Percentiles rank a stretch among this genome's conserved stretches.
Evolutionary conservation across 1,284 basidiomycete genomes (phyloP).

Genomic region (Apiotrichum porosum): DNA sequence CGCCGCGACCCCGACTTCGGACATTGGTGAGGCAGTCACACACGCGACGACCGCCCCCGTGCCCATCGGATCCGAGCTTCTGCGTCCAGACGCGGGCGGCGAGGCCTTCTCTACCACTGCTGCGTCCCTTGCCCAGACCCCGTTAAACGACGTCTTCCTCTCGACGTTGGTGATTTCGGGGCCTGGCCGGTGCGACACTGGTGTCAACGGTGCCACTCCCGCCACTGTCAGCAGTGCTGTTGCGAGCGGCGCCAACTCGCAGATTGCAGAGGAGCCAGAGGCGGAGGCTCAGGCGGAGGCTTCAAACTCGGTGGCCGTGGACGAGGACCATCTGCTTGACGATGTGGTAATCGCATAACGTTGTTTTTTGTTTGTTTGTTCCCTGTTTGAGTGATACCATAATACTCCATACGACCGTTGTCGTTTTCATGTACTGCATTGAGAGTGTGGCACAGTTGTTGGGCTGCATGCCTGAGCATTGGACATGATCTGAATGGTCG

Average conservation of each 20-base stretch:
- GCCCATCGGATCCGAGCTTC: too few species aligned
- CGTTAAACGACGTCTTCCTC: slow-evolving; percentile 53
- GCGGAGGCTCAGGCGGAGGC: background rate
- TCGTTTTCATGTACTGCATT: too few species aligned
- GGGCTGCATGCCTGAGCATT: too few species aligned
- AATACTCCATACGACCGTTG: too few species aligned
- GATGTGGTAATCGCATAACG: too few species aligned
- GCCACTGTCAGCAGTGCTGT: background rate
- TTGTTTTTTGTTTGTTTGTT: too few species aligned
- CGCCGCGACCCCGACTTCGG: background rate
- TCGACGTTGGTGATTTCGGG: slow-evolving; percentile 26
- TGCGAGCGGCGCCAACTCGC: background rate
- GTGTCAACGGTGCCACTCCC: too few species aligned
- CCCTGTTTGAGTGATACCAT: too few species aligned
- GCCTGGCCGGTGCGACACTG: background rate
- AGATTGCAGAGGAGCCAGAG: slow-evolving; percentile 7
- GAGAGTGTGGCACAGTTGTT: too few species aligned
- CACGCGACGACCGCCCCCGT: background rate
- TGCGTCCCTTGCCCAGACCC: slow-evolving; percentile 37
- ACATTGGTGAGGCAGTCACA: background rate
- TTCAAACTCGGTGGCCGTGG: background rate
- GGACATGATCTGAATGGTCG: too few species aligned
- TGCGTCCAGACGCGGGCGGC: background rate
- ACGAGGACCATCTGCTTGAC: slow-evolving; percentile 1
- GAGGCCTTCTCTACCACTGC: background rate